phyloP scores from a whole-genome alignment of 164 flowering plant species.

The Sedum album region DNA sequence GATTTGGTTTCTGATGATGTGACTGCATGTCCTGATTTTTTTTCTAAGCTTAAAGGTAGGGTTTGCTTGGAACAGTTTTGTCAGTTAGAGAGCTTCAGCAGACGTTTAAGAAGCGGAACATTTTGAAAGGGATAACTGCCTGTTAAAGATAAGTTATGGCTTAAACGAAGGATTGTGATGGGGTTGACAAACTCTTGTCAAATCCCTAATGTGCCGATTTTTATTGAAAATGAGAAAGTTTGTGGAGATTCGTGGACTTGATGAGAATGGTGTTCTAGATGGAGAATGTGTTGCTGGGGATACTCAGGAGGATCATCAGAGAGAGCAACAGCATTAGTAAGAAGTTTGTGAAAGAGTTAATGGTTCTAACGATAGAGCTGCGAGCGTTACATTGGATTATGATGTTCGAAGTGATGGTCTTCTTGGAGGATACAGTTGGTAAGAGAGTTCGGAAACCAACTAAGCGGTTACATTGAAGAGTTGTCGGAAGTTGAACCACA shows the following conservation, averaged over 20 bases:
- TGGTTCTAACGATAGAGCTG: slow-evolving; percentile 23
- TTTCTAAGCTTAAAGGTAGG: slow-evolving; percentile 51
- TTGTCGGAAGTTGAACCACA: slow-evolving; percentile 61
- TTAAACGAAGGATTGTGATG: slow-evolving; percentile 89
- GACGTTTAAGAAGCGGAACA: slow-evolving; percentile 73
- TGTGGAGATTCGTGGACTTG: slow-evolving; percentile 20
- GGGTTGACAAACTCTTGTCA: slow-evolving; percentile 83
- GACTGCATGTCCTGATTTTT: slow-evolving; percentile 26
- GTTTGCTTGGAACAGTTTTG: slow-evolving; percentile 64
- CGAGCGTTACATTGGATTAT: slow-evolving; percentile 18
- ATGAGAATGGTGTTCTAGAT: slow-evolving; percentile 10
- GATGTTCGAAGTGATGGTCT: slow-evolving; percentile 31
- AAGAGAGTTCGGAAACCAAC: slow-evolving; percentile 94
- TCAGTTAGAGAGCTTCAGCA: slow-evolving; percentile 85
- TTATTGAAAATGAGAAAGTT: slow-evolving; percentile 46
- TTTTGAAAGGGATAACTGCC: slow-evolving; percentile 91
- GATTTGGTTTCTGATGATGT: not conserved
- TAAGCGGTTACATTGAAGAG: slow-evolving; percentile 82
- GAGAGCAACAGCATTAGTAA: too few species aligned
- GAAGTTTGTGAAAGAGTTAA: slow-evolving; percentile 13
- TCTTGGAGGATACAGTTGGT: slow-evolving; percentile 33
- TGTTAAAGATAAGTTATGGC: slow-evolving; percentile 92
- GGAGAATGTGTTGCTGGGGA: not conserved
- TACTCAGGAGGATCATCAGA: too few species aligned
- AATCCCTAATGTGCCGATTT: slow-evolving; percentile 51